Percentiles rank a stretch among this genome's conserved stretches.
Conservation (phyloP, 768 basidiomycete species). For the Amanita thiersii region DNA sequence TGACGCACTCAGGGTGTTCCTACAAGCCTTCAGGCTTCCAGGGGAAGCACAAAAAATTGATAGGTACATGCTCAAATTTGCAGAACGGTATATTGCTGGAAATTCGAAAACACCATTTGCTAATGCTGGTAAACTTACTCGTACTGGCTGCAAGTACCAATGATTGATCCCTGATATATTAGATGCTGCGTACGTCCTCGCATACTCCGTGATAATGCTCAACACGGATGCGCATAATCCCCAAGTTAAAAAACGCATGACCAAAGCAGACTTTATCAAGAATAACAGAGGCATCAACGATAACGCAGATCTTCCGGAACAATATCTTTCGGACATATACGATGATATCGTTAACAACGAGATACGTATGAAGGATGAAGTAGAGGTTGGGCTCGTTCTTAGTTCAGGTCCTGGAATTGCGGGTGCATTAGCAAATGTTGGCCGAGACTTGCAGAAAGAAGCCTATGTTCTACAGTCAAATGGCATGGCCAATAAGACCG, state of each 20-base stretch:
- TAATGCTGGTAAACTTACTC: conserved; percentile 91
- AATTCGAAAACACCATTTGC: conserved; percentile 82
- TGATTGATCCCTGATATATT: not conserved
- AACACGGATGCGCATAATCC: conserved; percentile 98
- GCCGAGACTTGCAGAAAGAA: conserved; percentile 91
- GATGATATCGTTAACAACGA: conserved; percentile 91
- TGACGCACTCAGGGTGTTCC: conserved; percentile 81
- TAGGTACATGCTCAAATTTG: conserved; percentile 98
- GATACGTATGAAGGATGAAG: conserved; percentile 98
- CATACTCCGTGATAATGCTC: conserved; percentile 91
- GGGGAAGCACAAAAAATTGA: conserved; percentile 99
- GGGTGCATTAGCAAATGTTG: conserved; percentile 79
- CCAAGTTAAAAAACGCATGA: conserved; percentile 92
- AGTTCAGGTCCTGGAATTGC: conserved; percentile 65
- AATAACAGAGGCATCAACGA: conserved; percentile 99
- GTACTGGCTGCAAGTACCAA: too few species aligned
- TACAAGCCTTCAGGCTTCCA: conserved; percentile 94
- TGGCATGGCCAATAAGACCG: conserved; percentile 95
- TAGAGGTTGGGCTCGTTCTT: conserved; percentile 50
- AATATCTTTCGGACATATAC: conserved; percentile 68
- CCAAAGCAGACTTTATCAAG: conserved; percentile 81
- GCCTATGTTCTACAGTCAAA: conserved; percentile 93
- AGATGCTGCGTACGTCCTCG: conserved; percentile 93
- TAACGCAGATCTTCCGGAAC: conserved; percentile 79
- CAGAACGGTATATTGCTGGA: conserved; percentile 89